phyloP scores from a whole-genome alignment of 176 grass and related monocot species.

The Panicum miliaceum region DNA sequence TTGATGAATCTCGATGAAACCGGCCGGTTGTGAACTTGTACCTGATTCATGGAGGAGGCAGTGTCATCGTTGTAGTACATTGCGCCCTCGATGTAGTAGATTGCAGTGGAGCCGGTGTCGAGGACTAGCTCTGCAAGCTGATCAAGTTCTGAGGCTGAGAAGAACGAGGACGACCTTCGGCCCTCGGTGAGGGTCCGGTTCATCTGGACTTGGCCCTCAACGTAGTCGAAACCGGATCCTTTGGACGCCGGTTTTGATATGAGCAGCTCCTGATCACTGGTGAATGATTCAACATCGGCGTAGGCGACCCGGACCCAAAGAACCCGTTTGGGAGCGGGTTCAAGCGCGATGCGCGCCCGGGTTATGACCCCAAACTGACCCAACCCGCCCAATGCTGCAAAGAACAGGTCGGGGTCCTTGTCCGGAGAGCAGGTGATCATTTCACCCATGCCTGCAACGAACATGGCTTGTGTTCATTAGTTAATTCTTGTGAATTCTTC shows the following conservation, averaged over 20 bases:
- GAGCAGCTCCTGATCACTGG: constrained; percentile 15
- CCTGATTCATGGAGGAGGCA: background rate
- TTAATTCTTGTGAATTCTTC: background rate
- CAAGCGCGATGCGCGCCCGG: constrained; percentile 48
- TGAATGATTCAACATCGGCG: background rate
- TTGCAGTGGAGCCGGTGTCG: background rate
- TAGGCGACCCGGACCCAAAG: constrained; percentile 31
- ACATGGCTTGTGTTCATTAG: background rate
- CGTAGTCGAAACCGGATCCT: constrained; percentile 9
- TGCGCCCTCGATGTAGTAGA: constrained; percentile 35
- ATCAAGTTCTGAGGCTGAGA: background rate
- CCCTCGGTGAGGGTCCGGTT: constrained; percentile 36
- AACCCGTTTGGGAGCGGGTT: constrained; percentile 25
- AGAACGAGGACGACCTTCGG: constrained; percentile 25
- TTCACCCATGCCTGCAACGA: constrained; percentile 20
- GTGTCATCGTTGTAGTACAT: constrained; percentile 3
- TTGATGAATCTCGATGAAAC: background rate
- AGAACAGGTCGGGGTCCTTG: constrained; percentile 53
- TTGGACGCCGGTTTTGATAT: background rate
- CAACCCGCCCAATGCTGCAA: constrained; percentile 54
- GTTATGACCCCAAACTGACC: constrained; percentile 67
- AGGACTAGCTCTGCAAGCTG: background rate
- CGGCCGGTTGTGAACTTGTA: background rate
- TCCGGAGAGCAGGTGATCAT: constrained; percentile 48
- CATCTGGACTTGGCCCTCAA: constrained; percentile 34